Conservation (phyloP, 441 rosid genomes). For the Cnidoscolus chayamansa region DNA sequence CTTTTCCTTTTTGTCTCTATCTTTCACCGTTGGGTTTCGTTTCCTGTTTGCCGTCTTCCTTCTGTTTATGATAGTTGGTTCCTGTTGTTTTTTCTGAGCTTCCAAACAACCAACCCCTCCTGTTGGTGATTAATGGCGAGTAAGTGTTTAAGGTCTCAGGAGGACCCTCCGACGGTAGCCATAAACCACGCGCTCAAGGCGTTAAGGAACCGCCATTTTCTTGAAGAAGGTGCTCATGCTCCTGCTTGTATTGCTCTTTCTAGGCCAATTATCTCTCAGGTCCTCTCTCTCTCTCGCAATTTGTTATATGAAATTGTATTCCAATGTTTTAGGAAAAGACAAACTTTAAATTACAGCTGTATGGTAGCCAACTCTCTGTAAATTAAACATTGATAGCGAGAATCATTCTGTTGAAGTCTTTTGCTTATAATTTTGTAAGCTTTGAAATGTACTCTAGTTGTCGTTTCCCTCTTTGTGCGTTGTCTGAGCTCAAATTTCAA, state of each 20-base stretch:
- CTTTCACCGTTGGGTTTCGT: too few species aligned
- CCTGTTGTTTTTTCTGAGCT: not conserved
- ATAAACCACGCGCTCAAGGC: slow-evolving; percentile 81
- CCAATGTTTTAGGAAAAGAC: not conserved
- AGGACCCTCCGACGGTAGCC: slow-evolving; percentile 57
- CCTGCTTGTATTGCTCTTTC: slow-evolving; percentile 79
- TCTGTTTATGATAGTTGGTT: not conserved
- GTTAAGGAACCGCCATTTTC: slow-evolving; percentile 72
- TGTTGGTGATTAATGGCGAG: not conserved
- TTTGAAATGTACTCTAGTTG: too few species aligned
- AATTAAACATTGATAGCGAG: too few species aligned
- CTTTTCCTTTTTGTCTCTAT: not conserved
- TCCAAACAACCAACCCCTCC: not conserved
- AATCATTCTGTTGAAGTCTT: too few species aligned
- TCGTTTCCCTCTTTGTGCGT: not conserved
- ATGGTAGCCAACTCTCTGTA: too few species aligned
- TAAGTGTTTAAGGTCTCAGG: slow-evolving; percentile 48
- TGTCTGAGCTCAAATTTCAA: not conserved
- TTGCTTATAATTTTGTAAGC: too few species aligned
- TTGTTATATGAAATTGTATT: not conserved
- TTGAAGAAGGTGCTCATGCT: slow-evolving; percentile 91
- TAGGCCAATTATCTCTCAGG: slow-evolving; percentile 78
- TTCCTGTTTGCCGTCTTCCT: not conserved
- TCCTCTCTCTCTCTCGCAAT: slow-evolving; percentile 16
- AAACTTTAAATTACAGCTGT: too few species aligned